A percentile compares a stretch with the other conserved stretches of the same genome.
Conservation (phyloP, 805 yeast genomes). For the Debaryomyces maramus region DNA sequence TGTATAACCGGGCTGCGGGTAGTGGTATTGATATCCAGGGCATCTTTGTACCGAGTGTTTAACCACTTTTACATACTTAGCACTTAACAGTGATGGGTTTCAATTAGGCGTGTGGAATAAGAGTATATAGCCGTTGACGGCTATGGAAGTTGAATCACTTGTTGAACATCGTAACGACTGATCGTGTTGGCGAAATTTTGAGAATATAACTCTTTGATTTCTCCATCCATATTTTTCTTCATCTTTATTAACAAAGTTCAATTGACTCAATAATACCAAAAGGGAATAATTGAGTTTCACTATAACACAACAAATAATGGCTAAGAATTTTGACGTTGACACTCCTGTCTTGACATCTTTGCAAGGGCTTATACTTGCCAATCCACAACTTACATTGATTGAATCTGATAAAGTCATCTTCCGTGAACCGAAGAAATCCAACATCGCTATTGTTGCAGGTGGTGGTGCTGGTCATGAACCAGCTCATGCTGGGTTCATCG, state of each 20-base stretch:
- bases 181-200: background rate
- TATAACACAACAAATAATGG: slow-evolving; percentile 1
- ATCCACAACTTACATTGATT: slow-evolving; percentile 8
- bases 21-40: background rate
- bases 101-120: background rate
- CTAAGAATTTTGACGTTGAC: slow-evolving; percentile 3
- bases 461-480: slow-evolving; percentile 94
- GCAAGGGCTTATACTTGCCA: background rate
- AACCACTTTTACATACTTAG: background rate
- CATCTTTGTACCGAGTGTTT: background rate
- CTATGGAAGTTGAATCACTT: slow-evolving; percentile 1
- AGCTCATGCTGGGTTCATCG: slow-evolving; percentile 81
- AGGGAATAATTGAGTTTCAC: slow-evolving; percentile 1
- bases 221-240: background rate
- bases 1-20: slow-evolving; percentile 4
- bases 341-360: slow-evolving; percentile 2
- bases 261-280: background rate
- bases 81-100: slow-evolving; percentile 1
- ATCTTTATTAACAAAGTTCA: slow-evolving; percentile 1
- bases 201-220: too few species aligned
- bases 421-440: background rate
- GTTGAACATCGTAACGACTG: background rate
- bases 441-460: slow-evolving; percentile 37
- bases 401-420: slow-evolving; percentile 4
- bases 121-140: slow-evolving; percentile 3